phyloP scores from a whole-genome alignment of 148 eudicot species.

The Vaccinium macrocarpon region DNA sequence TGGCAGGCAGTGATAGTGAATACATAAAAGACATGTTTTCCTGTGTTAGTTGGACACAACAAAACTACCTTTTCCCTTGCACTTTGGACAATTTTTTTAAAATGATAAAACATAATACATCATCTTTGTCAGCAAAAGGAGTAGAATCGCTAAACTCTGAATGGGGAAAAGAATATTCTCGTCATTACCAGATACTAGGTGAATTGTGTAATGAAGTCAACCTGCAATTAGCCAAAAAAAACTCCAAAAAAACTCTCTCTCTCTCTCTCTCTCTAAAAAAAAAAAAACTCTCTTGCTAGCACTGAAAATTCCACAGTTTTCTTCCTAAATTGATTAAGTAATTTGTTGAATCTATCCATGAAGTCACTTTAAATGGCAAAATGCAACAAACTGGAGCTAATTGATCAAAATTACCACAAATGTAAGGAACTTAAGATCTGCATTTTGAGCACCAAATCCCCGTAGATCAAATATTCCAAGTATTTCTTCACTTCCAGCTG shows the following conservation, averaged over 20 bases:
- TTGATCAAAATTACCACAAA: conserved; percentile 62
- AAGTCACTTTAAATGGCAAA: not conserved
- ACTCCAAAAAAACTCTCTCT: not conserved
- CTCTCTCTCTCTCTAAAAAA: not conserved
- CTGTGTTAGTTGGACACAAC: not conserved
- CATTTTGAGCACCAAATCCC: conserved; percentile 69
- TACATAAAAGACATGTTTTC: not conserved
- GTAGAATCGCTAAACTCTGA: not conserved
- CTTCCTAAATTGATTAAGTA: not conserved
- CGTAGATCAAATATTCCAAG: conserved; percentile 82
- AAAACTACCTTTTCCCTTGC: not conserved
- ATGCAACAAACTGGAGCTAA: not conserved
- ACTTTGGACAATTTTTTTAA: not conserved
- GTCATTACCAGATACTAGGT: not conserved
- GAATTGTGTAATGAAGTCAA: not conserved
- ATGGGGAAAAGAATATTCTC: not conserved
- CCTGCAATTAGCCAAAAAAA: not conserved
- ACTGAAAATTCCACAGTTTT: not conserved
- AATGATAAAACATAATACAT: not conserved
- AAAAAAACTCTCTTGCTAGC: not conserved
- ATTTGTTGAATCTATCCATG: not conserved
- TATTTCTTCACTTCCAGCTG: conserved; percentile 73
- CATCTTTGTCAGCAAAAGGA: not conserved
- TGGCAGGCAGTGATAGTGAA: not conserved
- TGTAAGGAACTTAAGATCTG: conserved; percentile 74